phyloP scores from a whole-genome alignment of 2,329 filamentous ascomycete genomes.

The Fusarium sp. region DNA sequence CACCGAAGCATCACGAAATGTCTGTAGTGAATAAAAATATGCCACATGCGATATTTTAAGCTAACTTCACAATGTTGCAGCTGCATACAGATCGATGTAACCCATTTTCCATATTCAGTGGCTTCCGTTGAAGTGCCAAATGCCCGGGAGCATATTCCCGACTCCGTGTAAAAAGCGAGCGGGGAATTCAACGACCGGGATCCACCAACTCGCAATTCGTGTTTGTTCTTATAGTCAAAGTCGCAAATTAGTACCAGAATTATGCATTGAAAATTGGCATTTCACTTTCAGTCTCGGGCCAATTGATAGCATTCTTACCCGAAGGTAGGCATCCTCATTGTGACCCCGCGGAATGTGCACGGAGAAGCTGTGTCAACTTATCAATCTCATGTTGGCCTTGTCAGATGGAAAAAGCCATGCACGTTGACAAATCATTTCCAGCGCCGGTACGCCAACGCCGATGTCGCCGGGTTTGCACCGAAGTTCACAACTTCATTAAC shows the following conservation, averaged over 20 bases:
- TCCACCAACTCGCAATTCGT: conserved; percentile 3
- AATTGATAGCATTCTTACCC: not conserved
- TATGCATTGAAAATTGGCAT: not conserved
- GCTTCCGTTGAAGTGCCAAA: not conserved
- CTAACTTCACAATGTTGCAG: not conserved
- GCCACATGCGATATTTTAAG: not conserved
- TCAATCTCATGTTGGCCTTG: conserved; percentile 29
- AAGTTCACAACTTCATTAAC: conserved; percentile 18
- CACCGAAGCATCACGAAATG: not conserved
- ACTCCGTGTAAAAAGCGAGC: conserved; percentile 30
- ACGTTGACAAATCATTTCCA: not conserved
- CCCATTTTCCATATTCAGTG: not conserved
- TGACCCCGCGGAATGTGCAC: not conserved
- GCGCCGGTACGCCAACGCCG: conserved; percentile 3
- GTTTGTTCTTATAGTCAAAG: not conserved
- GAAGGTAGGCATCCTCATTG: not conserved
- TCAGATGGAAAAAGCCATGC: conserved; percentile 22
- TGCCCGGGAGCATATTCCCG: conserved; percentile 21
- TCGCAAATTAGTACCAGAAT: not conserved
- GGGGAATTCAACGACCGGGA: conserved; percentile 27
- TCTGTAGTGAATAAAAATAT: not conserved
- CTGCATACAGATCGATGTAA: not conserved
- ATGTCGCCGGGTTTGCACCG: conserved; percentile 15
- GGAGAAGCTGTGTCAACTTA: conserved; percentile 18
- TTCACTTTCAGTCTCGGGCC: not conserved